Percentiles rank a stretch among this genome's conserved stretches.
Evolutionary conservation across 768 basidiomycete species (phyloP).

Genomic region (Leccinum uliginosum): DNA sequence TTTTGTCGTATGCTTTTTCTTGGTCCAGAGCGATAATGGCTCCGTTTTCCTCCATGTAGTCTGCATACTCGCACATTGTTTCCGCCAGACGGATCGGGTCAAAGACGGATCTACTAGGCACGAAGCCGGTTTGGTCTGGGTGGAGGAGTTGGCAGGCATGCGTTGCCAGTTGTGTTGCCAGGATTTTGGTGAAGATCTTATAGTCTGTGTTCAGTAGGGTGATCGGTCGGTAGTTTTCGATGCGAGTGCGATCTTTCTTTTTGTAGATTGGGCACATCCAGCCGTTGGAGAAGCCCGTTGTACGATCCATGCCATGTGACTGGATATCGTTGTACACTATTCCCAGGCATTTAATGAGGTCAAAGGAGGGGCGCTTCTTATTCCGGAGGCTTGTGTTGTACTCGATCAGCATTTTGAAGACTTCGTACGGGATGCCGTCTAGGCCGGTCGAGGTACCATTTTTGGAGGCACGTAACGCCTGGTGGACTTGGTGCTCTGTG

Average conservation of each 20-base stretch:
- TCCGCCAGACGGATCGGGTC: conserved; percentile 31
- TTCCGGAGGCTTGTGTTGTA: neutral
- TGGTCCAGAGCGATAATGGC: conserved; percentile 32
- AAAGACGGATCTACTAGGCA: conserved; percentile 23
- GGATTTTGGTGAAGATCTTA: conserved; percentile 27
- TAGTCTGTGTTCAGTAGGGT: conserved; percentile 34
- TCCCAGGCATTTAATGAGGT: neutral
- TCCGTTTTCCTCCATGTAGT: conserved; percentile 23
- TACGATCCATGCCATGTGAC: neutral
- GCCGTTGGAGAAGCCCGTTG: neutral
- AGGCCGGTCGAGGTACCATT: neutral
- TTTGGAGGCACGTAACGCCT: neutral
- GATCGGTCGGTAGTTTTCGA: conserved; percentile 31
- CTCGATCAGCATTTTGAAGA: neutral
- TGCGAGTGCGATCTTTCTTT: neutral
- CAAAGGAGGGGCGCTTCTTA: neutral
- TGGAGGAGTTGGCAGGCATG: conserved; percentile 9
- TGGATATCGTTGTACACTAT: neutral
- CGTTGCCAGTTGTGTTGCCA: conserved; percentile 16
- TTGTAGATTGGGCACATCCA: conserved; percentile 1
- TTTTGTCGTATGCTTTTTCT: conserved; percentile 37
- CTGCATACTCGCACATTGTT: conserved; percentile 13
- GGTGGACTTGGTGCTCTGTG: neutral
- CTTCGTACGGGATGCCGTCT: neutral
- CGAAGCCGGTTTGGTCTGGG: conserved; percentile 37